Percentiles rank a stretch among this genome's conserved stretches.
Conservation (phyloP, 2,329 filamentous ascomycete genomes). For the Cladosporium oxysporum region DNA sequence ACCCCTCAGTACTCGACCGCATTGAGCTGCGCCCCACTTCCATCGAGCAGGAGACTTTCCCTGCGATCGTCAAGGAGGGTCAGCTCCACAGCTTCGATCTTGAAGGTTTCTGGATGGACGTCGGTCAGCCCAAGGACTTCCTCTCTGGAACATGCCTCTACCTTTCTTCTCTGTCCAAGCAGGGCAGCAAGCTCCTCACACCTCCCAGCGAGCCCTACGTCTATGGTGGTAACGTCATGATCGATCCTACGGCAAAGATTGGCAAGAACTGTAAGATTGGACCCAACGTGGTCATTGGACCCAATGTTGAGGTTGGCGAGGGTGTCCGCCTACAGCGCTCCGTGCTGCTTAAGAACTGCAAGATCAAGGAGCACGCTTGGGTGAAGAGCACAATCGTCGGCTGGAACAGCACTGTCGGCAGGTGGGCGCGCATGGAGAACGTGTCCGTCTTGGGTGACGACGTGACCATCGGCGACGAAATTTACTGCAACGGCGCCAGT, state of each 20-base stretch:
- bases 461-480: constrained; percentile 95
- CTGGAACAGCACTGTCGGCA: constrained; percentile 95
- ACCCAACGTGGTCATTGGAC: constrained; percentile 94
- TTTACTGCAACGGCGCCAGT: constrained; percentile 90
- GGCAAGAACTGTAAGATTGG: constrained; percentile 98
- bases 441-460: constrained; percentile 97
- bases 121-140: constrained; percentile 98
- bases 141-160: constrained; percentile 94
- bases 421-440: constrained; percentile 96
- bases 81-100: constrained; percentile 94
- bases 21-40: constrained; percentile 96
- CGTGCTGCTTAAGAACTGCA: constrained; percentile 83
- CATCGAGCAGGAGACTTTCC: constrained; percentile 99
- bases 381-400: constrained; percentile 98
- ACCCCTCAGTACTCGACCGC: constrained; percentile 83
- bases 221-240: constrained; percentile 91
- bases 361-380: constrained; percentile 98
- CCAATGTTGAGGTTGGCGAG: constrained; percentile 87
- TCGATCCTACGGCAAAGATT: constrained; percentile 92
- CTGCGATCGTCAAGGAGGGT: constrained; percentile 84
- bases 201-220: constrained; percentile 73
- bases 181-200: constrained; percentile 79
- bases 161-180: constrained; percentile 88
- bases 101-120: constrained; percentile 99
- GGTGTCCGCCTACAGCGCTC: constrained; percentile 92